phyloP scores from a whole-genome alignment of 2,329 filamentous ascomycete species.

The Arthrobotrys entomopaga region DNA sequence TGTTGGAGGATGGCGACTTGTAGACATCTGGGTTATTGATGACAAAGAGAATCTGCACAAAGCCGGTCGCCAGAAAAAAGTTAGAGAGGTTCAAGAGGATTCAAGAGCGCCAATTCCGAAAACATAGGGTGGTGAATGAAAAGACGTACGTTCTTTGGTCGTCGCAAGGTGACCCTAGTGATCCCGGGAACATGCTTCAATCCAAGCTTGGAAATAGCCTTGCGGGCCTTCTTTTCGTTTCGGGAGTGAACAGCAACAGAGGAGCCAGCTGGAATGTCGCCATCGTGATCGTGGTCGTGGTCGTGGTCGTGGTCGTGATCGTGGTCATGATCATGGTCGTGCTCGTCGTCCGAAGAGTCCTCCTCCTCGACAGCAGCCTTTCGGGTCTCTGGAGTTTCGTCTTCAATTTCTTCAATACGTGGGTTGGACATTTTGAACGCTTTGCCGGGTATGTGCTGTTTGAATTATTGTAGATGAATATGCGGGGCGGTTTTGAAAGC shows the following conservation, averaged over 20 bases:
- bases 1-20: conserved; percentile 99
- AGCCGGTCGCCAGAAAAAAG: neutral
- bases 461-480: conserved; percentile 4
- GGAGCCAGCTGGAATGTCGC: conserved; percentile 81
- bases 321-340: conserved; percentile 68
- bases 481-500: neutral
- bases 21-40: conserved; percentile 99
- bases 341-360: conserved; percentile 64
- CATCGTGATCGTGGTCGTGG: conserved; percentile 67
- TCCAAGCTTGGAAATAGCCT: conserved; percentile 98
- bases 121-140: conserved; percentile 6
- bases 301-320: conserved; percentile 63
- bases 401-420: conserved; percentile 95
- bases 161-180: conserved; percentile 95
- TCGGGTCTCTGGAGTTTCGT: conserved; percentile 77
- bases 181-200: conserved; percentile 96
- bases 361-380: conserved; percentile 78
- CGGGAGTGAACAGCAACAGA: conserved; percentile 93
- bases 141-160: conserved; percentile 95
- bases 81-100: conserved; percentile 73
- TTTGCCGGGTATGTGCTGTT: conserved; percentile 55
- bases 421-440: conserved; percentile 87
- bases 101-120: conserved; percentile 64
- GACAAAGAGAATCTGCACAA: conserved; percentile 89
- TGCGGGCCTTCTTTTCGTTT: conserved; percentile 99